Conservation (phyloP, 495 filamentous ascomycete species). For the Parathielavia appendiculata region DNA sequence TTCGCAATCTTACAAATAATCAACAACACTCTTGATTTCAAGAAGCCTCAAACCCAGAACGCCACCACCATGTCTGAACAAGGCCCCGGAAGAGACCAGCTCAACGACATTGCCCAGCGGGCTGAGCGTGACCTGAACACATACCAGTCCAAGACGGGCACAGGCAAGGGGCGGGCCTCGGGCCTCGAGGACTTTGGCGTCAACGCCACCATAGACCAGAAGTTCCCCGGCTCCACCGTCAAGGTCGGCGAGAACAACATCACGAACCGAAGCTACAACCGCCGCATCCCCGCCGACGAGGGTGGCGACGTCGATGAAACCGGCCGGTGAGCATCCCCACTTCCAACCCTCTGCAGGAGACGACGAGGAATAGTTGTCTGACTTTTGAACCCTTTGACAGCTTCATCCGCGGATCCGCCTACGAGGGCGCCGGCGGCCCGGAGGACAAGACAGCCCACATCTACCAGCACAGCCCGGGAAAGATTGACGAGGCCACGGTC, state of each 20-base stretch:
- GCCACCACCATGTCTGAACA: constrained; percentile 7
- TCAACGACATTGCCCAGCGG: constrained; percentile 36
- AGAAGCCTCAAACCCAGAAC: not conserved
- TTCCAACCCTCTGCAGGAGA: not conserved
- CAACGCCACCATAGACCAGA: constrained; percentile 28
- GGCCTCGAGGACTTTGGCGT: constrained; percentile 31
- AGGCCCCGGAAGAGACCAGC: constrained; percentile 13
- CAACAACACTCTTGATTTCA: not conserved
- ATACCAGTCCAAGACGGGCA: constrained; percentile 41
- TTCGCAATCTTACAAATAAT: too few relatives aligned
- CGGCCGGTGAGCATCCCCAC: constrained; percentile 30
- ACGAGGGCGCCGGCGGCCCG: constrained; percentile 33
- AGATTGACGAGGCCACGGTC: constrained; percentile 21
- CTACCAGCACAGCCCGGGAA: constrained; percentile 28
- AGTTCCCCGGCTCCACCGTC: constrained; percentile 34
- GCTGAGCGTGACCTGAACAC: constrained; percentile 48
- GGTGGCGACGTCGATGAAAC: constrained; percentile 36
- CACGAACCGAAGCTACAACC: constrained; percentile 35
- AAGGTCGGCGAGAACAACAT: constrained; percentile 31
- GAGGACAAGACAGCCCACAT: constrained; percentile 31
- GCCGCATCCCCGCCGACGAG: constrained; percentile 35
- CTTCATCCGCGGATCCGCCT: constrained; percentile 23
- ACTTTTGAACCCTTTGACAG: not conserved
- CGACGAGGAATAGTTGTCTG: not conserved
- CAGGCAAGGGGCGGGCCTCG: constrained; percentile 25